Percentiles rank a stretch among this genome's conserved stretches.
Evolutionary conservation across 805 yeast species (phyloP).

Genomic region (Kluyveromyces aestuarii): DNA sequence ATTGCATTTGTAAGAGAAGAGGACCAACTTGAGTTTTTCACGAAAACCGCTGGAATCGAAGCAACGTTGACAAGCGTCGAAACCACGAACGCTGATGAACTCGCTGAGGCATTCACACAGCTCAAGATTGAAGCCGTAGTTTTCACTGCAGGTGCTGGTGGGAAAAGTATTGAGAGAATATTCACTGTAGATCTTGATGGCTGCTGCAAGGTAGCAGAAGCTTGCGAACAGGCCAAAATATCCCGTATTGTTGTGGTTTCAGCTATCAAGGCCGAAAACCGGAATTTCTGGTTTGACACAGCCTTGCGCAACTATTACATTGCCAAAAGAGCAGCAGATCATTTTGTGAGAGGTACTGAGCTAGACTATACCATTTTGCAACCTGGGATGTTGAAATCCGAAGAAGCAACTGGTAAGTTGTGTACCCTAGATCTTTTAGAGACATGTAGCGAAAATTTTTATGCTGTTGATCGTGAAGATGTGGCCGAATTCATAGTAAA

Average conservation of each 20-base stretch:
- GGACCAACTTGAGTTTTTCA: slow-evolving; percentile 36
- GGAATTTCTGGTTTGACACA: slow-evolving; percentile 35
- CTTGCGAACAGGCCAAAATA: slow-evolving; percentile 36
- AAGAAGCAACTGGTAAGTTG: slow-evolving; percentile 36
- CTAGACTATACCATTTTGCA: slow-evolving; percentile 49
- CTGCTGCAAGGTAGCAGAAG: slow-evolving; percentile 49
- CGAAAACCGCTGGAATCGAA: slow-evolving; percentile 28
- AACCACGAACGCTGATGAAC: slow-evolving; percentile 26
- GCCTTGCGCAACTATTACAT: slow-evolving; percentile 42
- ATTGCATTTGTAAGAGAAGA: slow-evolving; percentile 37
- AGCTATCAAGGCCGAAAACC: slow-evolving; percentile 45
- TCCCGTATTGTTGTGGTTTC: slow-evolving; percentile 44
- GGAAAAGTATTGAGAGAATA: slow-evolving; percentile 37
- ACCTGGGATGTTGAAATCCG: slow-evolving; percentile 40
- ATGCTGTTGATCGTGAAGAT: slow-evolving; percentile 39
- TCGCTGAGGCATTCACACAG: slow-evolving; percentile 29
- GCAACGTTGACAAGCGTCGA: slow-evolving; percentile 34
- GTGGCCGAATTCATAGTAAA: slow-evolving; percentile 42
- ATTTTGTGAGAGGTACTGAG: slow-evolving; percentile 30
- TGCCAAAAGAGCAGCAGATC: slow-evolving; percentile 55
- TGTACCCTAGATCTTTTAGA: slow-evolving; percentile 9
- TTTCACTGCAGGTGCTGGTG: slow-evolving; percentile 56
- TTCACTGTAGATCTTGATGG: slow-evolving; percentile 55
- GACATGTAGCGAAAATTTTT: slow-evolving; percentile 15
- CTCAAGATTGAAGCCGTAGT: slow-evolving; percentile 46